Percentiles rank a stretch among this genome's conserved stretches.
Conservation (phyloP, 2,329 filamentous ascomycete species). For the Sporothrix protearum region DNA sequence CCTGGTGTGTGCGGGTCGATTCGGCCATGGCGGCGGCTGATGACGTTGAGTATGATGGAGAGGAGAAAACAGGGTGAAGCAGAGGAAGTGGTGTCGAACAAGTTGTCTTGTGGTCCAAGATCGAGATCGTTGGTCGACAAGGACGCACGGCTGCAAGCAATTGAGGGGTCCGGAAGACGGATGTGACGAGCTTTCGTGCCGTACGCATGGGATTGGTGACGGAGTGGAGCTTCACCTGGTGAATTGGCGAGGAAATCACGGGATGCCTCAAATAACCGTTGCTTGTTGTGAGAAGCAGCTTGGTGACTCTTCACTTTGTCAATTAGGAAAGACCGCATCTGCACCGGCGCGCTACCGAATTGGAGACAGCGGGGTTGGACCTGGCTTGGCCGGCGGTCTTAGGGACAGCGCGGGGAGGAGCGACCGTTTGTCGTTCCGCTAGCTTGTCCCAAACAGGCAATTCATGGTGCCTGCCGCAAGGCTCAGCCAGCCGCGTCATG, state of each 20-base stretch:
- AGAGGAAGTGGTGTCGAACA: neutral
- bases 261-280: neutral
- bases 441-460: conserved; percentile 2
- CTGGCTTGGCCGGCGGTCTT: conserved; percentile 1
- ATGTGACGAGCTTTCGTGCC: neutral
- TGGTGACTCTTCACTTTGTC: neutral
- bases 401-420: neutral
- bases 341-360: neutral
- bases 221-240: neutral
- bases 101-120: neutral
- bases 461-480: conserved; percentile 10
- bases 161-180: neutral
- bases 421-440: neutral
- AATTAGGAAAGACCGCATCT: neutral
- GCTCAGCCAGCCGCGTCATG: conserved; percentile 10
- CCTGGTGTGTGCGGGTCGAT: neutral
- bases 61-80: neutral
- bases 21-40: neutral
- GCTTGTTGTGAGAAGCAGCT: neutral
- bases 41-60: neutral
- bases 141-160: neutral
- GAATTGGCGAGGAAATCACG: neutral
- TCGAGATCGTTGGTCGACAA: neutral
- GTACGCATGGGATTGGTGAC: neutral
- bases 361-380: conserved; percentile 4